Evolutionary conservation across 176 grass and related monocot species (phyloP).

Genomic region (Paspalum notatum): DNA sequence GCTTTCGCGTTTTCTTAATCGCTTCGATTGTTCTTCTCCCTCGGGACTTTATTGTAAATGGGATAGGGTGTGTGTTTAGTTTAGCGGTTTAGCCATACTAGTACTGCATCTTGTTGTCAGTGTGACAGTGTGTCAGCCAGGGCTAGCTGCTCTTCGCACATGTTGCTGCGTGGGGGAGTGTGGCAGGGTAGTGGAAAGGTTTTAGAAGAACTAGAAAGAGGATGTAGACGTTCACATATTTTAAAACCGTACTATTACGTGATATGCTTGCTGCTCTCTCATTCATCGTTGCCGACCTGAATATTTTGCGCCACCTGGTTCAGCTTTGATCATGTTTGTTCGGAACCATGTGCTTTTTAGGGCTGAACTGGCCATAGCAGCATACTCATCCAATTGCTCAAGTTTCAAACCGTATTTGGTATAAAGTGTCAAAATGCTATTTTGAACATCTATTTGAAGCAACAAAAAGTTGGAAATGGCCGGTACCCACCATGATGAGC

Average conservation of each 20-base stretch:
- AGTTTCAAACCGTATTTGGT: too few relatives aligned
- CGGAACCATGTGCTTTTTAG: not conserved
- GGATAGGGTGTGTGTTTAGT: slow-evolving; percentile 6
- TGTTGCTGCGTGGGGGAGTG: slow-evolving; percentile 43
- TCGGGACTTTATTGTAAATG: slow-evolving; percentile 43
- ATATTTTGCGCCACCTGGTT: not conserved
- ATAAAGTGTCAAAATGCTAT: too few relatives aligned
- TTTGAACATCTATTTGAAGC: too few relatives aligned
- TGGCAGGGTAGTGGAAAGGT: slow-evolving; percentile 25
- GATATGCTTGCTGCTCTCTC: not conserved
- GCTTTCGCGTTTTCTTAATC: slow-evolving; percentile 29
- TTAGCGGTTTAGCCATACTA: slow-evolving; percentile 40
- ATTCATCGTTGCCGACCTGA: slow-evolving; percentile 42
- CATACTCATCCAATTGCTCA: too few relatives aligned
- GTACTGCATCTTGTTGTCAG: slow-evolving; percentile 42
- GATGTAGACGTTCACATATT: slow-evolving; percentile 30
- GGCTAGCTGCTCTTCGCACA: slow-evolving; percentile 37
- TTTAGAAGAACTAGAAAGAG: slow-evolving; percentile 38
- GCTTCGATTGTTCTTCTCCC: slow-evolving; percentile 21
- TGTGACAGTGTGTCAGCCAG: slow-evolving; percentile 33
- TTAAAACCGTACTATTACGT: not conserved
- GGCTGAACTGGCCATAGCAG: too few relatives aligned
- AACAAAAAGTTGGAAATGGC: too few relatives aligned
- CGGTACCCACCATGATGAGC: too few relatives aligned
- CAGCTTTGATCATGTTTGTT: slow-evolving; percentile 23